Conservation (phyloP, 345 rosid genomes). For the Rhizophora mangle region DNA sequence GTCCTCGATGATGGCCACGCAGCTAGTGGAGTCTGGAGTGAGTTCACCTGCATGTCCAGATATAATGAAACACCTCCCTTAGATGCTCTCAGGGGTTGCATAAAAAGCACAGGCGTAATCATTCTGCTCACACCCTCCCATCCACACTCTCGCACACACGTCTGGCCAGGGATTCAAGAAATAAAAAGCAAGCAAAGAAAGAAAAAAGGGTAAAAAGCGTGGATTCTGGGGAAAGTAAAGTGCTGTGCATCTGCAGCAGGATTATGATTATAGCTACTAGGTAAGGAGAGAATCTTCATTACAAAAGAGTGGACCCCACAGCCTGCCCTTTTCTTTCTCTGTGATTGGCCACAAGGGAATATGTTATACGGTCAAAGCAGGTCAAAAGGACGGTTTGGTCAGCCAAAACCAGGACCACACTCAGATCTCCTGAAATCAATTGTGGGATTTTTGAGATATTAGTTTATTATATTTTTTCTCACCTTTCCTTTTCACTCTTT, state of each 20-base stretch:
- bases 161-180: conserved; percentile 16
- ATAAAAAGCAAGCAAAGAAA: not conserved
- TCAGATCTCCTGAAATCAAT: conserved; percentile 30
- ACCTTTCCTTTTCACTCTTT: not conserved
- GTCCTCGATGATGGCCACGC: not conserved
- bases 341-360: conserved; percentile 35
- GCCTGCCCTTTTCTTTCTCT: not conserved
- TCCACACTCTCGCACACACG: conserved; percentile 15
- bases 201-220: not conserved
- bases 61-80: not conserved
- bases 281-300: conserved; percentile 32
- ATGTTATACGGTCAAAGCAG: conserved; percentile 31
- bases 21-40: conserved; percentile 1
- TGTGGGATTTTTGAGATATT: not conserved
- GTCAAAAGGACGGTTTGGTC: conserved; percentile 32
- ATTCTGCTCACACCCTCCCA: not conserved
- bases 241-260: conserved; percentile 9
- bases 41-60: conserved; percentile 10
- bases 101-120: conserved; percentile 2
- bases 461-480: too few relatives aligned
- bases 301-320: conserved; percentile 24
- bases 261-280: conserved; percentile 29
- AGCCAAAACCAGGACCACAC: conserved; percentile 13
- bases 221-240: conserved; percentile 37
- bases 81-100: not conserved